Base-by-base conservation (phyloP, 108 stramenopile genomes). In the Cafeteria roenbergensis region DNA sequence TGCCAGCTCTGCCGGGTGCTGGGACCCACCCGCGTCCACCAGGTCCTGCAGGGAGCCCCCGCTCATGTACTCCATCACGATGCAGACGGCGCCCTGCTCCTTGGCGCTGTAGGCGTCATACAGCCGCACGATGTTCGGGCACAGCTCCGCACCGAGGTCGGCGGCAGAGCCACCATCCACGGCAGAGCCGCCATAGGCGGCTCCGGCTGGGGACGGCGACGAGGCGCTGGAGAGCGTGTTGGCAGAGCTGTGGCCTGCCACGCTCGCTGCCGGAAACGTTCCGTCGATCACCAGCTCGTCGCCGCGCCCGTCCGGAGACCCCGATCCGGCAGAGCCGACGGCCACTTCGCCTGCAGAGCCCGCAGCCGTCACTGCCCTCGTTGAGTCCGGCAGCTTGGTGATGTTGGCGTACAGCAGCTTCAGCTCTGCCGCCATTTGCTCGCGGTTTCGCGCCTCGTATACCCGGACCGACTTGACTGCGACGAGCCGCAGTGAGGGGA, bases 71-170 rank as follows among this genome's bases (percentile, higher is more conserved):
- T 76, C 75, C 34, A 76, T 22, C 8, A 75, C 77, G 52, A 84
- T 77, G 51, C 71, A 61, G 51, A 85, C 79, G 53, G 59, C 58
- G 25, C 80, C 79, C 52, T 66, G 33, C 42, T 37, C 42, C 1
- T 74, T 71, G 38, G 80, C 71, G 27, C 59, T 78, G 77, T 77
- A 85, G 8, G 83, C 84, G 65, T 83, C 82, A 71, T 78, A 75
- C 48, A 84, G 79, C 17, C 69, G 48, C 27, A 84, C 77, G 1
- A 84, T 68, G 61, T 77, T 42, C 25, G 78, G 72, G 63, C 65
- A 59, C 20, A 52, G 63, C 54, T 35, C 69, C n/a, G 12, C 34
- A 0, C 28, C 29, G 1, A 2, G 8, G 20, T 34, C 17, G 35
- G 14, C 36, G 27, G 27, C 8, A 8, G 38, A 26, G 8, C 22